Conservation (phyloP, 331 rosid species). For the Pyrus hybrid region DNA sequence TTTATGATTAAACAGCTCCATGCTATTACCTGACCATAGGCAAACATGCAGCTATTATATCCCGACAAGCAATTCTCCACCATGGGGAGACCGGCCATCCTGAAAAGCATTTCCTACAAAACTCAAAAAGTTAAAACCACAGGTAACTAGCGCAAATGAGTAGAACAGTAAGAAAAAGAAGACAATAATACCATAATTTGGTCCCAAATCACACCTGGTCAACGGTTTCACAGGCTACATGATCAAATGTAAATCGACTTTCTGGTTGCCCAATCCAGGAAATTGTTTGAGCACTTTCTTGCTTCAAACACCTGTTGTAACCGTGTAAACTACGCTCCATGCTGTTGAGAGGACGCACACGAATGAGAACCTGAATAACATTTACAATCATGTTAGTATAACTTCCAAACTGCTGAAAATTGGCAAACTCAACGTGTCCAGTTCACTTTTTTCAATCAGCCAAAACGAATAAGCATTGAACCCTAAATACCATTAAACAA, state of each 20-base stretch:
- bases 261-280: conserved; percentile 89
- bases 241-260: conserved; percentile 84
- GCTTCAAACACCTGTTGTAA: conserved; percentile 81
- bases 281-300: conserved; percentile 69
- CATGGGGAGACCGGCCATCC: conserved; percentile 96
- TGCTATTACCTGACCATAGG: conserved; percentile 86
- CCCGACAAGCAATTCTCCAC: conserved; percentile 96
- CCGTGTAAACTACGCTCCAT: conserved; percentile 62
- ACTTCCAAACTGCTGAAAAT: conserved; percentile 5
- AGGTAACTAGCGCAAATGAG: conserved; percentile 11
- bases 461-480: neutral
- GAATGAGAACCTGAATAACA: conserved; percentile 62
- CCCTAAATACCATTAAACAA: neutral
- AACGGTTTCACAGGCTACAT: conserved; percentile 91
- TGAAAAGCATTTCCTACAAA: conserved; percentile 77
- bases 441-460: neutral
- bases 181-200: neutral
- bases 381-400: conserved; percentile 12
- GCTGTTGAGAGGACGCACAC: conserved; percentile 86
- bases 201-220: conserved; percentile 57
- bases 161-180: neutral
- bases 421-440: neutral
- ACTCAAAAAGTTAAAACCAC: conserved; percentile 6
- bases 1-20: neutral
- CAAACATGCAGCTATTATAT: conserved; percentile 96